Evolutionary conservation across 352 stramenopile species (phyloP).

Genomic region (Pythium insidiosum): DNA sequence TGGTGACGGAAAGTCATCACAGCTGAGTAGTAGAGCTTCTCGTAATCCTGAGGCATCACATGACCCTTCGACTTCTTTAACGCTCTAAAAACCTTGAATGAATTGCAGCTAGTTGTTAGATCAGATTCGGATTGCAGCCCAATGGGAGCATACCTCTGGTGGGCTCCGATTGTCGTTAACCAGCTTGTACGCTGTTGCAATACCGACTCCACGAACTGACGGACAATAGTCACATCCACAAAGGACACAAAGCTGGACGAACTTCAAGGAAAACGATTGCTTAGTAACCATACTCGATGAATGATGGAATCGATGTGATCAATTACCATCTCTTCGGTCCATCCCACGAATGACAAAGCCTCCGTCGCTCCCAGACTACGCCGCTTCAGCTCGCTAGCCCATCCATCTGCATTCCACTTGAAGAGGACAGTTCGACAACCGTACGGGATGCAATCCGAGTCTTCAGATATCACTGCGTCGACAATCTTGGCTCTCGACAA

Average conservation of each 20-base stretch:
- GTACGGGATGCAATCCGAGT: constrained; percentile 95
- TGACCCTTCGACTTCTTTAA: constrained; percentile 39
- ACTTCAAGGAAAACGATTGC: constrained; percentile 19
- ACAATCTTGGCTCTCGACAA: constrained; percentile 81
- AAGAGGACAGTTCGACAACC: constrained; percentile 88
- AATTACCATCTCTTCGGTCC: constrained; percentile 80
- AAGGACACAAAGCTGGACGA: constrained; percentile 80
- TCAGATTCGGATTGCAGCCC: background rate
- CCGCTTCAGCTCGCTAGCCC: constrained; percentile 83
- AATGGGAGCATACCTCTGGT: constrained; percentile 21
- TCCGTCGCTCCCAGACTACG: constrained; percentile 74
- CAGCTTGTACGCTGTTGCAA: constrained; percentile 77
- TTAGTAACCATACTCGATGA: too few species aligned
- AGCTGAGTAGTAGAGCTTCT: constrained; percentile 40
- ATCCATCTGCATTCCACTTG: constrained; percentile 88
- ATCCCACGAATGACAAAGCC: constrained; percentile 73
- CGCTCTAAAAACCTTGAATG: constrained; percentile 27
- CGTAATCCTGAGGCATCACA: constrained; percentile 29
- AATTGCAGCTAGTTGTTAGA: background rate
- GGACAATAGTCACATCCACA: constrained; percentile 87
- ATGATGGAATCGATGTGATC: background rate
- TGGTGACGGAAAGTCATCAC: constrained; percentile 87
- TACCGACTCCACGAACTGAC: constrained; percentile 61
- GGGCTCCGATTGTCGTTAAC: constrained; percentile 45
- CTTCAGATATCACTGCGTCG: constrained; percentile 95